Evolutionary conservation across 345 rosid genomes (phyloP), one percentile per base, ranked within the genome.

Genomic region (Moricandia arvensis): DNA sequence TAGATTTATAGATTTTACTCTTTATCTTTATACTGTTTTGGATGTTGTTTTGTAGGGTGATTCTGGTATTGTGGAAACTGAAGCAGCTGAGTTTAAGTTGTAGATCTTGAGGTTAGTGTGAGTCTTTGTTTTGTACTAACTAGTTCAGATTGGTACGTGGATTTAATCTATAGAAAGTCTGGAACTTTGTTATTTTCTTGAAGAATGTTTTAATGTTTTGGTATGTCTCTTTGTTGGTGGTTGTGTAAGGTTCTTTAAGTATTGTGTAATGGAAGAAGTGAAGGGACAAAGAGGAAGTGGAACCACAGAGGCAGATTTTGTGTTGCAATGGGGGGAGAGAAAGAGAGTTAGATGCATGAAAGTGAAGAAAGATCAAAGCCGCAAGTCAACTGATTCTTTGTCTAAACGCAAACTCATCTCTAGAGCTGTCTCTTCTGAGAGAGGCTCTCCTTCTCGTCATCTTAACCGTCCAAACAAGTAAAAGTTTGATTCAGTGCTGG

Each of bases 321-420:
- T 87, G 78, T 75, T 93, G 74, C 92, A 93, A 80, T 91, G 98
- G 98, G 98, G 98, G 53, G 90, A 83, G 59, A 87, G 87, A 62
- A 93, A 93, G 83, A 86, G 89, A 82, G 92, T 81, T 77, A 83
- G 98, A 81, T 86, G 96, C 79, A 87, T 86, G 79, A 91, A 89
- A 80, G 76, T 89, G 43, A 93, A 89, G 79, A 89, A 86, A 66
- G 88, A 84, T 58, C 86, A 80, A 77, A 82, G 60, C 68, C 82
- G 74, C 79, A 87, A 82, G 72, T 87, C 88, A 59, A 59, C 79
- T 59, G 89, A 85, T 69, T 58, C 83, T 75, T 77, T 84, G 76
- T 74, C 82, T 15, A 89, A 83, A 85, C 89, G 85, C 80, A 88
- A 88, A 72, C 73, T 82, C 77, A 34, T 81, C 2, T 84, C 90